phyloP scores from a whole-genome alignment of 2,329 filamentous ascomycete species.

The Ustulina deusta region DNA sequence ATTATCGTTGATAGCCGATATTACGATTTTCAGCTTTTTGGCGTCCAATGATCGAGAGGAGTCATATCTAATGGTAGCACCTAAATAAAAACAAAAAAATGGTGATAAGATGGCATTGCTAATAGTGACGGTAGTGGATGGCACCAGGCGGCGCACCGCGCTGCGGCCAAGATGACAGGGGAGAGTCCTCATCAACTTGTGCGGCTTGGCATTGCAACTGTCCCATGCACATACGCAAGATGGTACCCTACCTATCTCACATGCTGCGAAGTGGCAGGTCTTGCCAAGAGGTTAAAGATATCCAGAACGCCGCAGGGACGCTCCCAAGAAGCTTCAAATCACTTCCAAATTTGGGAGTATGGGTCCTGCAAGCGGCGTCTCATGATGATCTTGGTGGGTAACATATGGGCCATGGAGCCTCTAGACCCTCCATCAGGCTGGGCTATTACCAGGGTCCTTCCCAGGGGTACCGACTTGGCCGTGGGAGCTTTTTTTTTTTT shows the following conservation, averaged over 20 bases:
- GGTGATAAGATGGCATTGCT: slow-evolving; percentile 18
- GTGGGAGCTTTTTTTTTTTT: slow-evolving; percentile 22
- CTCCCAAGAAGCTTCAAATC: slow-evolving; percentile 30
- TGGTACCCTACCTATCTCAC: not conserved
- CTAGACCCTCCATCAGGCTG: slow-evolving; percentile 35
- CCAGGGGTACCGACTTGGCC: slow-evolving; percentile 28
- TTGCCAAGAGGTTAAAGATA: slow-evolving; percentile 24
- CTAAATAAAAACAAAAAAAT: not conserved
- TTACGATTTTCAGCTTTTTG: not conserved
- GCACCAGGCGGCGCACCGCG: slow-evolving; percentile 1
- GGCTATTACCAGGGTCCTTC: not conserved
- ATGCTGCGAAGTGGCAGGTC: slow-evolving; percentile 30
- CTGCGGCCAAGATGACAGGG: slow-evolving; percentile 30
- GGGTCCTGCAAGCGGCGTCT: slow-evolving; percentile 28
- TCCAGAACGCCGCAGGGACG: slow-evolving; percentile 16
- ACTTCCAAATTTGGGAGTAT: slow-evolving; percentile 35
- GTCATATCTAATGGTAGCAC: not conserved
- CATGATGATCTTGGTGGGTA: slow-evolving; percentile 36
- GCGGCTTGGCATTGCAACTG: slow-evolving; percentile 29
- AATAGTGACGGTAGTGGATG: slow-evolving; percentile 5
- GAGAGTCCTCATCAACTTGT: slow-evolving; percentile 12
- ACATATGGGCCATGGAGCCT: slow-evolving; percentile 33
- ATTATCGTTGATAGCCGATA: not conserved
- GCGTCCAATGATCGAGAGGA: not conserved
- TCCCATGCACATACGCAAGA: not conserved